Evolutionary conservation across 2,329 filamentous ascomycete species (phyloP).

Genomic region (Trichoderma polysporum): DNA sequence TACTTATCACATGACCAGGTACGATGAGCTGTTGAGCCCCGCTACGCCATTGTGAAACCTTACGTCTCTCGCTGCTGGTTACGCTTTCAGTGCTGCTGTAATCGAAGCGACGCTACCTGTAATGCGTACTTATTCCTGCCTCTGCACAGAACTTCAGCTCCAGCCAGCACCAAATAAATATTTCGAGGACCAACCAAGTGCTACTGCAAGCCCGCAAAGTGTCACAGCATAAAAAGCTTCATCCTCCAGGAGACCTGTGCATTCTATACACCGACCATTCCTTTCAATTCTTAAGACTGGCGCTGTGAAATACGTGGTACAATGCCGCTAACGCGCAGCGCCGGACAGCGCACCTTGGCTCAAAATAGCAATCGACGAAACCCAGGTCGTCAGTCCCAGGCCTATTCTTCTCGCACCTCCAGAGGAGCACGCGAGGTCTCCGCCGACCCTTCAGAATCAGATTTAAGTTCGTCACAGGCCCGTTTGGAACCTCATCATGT

Average conservation of each 20-base stretch:
- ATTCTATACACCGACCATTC: background rate
- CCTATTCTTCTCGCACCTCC: background rate
- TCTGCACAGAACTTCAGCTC: background rate
- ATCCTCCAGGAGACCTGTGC: background rate
- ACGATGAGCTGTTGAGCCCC: background rate
- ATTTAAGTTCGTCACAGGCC: background rate
- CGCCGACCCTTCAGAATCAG: background rate
- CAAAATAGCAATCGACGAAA: conserved; percentile 26
- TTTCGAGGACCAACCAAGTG: background rate
- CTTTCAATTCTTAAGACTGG: background rate
- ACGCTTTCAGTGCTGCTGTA: background rate
- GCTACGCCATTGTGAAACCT: background rate
- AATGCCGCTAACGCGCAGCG: conserved; percentile 34
- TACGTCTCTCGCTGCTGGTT: background rate
- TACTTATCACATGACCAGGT: background rate
- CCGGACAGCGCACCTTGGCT: conserved; percentile 23
- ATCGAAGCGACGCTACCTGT: background rate
- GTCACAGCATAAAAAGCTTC: background rate
- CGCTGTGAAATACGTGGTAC: background rate
- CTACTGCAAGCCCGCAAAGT: background rate
- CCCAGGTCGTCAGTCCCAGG: conserved; percentile 11
- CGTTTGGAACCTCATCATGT: background rate
- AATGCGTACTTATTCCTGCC: background rate
- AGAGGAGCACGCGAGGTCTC: background rate
- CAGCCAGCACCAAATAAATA: background rate